Evolutionary conservation across 805 yeast genomes (phyloP).

Genomic region (Hemisphaericaspora nanyangensis): DNA sequence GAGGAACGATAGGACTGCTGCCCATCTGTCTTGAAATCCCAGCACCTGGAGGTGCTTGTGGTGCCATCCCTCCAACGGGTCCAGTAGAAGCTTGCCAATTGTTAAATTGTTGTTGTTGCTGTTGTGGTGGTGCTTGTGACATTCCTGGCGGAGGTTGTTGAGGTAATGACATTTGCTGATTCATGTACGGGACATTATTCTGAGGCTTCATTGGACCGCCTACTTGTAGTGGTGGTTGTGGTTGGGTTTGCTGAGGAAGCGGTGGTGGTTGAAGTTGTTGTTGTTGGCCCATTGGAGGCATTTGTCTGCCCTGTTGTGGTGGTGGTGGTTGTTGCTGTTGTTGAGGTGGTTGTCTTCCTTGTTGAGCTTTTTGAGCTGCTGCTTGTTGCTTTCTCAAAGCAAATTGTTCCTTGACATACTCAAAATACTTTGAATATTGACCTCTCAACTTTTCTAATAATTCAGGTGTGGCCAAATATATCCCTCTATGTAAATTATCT

Average conservation of each 20-base stretch:
- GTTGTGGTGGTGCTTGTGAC: conserved; percentile 3
- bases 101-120: neutral
- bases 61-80: conserved; percentile 2
- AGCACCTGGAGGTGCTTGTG: conserved; percentile 1
- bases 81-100: conserved; percentile 5
- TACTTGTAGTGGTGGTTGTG: conserved; percentile 3
- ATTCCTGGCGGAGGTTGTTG: neutral
- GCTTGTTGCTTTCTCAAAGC: conserved; percentile 32
- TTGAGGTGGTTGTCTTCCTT: conserved; percentile 8
- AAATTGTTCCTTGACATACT: conserved; percentile 66
- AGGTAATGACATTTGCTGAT: neutral
- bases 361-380: conserved; percentile 16
- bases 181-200: conserved; percentile 2
- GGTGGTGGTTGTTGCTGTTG: conserved; percentile 1
- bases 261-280: conserved; percentile 6
- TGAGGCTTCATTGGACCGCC: conserved; percentile 1
- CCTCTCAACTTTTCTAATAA: conserved; percentile 64
- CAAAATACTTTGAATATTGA: conserved; percentile 73
- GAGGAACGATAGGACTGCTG: conserved; percentile 22
- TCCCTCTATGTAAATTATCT: conserved; percentile 62
- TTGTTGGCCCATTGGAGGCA: conserved; percentile 6
- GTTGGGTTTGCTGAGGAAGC: conserved; percentile 18
- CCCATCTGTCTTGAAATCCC: conserved; percentile 9
- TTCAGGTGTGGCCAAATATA: conserved; percentile 69
- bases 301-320: conserved; percentile 4